Base-by-base conservation (phyloP, 192 early-diverging fungal species). In the Podila clonocystis region DNA sequence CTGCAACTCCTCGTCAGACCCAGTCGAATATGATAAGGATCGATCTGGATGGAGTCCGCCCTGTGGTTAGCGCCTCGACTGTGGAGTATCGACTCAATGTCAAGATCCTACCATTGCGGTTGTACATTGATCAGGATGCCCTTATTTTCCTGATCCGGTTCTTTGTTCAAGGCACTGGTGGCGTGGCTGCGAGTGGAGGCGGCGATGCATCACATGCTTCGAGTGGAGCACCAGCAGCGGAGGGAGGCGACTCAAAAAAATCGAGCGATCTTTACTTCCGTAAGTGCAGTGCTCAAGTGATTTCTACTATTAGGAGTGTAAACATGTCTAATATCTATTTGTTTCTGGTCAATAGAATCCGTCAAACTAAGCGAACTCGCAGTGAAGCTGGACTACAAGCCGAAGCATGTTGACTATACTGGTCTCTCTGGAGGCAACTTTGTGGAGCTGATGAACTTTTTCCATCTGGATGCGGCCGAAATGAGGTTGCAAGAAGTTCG, bases 301-400 rank as follows among this genome's bases (percentile, higher is more conserved):
- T 20, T 3, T 9, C 8, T 9, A 30, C 9, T 28, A 11, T 5
- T 26, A 8, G 19, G 8, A 2, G 13, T 9, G 38, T 24, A 41
- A 36, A 15, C 11, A 15, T 8, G 28, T 13, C 22, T 24, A 63
- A 41, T 34, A 1, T 17, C 26, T 33, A 7, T 62, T 29, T 5
- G 9, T 6, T 62, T 4, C 20, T 1, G 29, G 11, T 62, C 9
- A 64, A n/a, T 70, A 89, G 89, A 89, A 84, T 82, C 84, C 60
- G 90, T 89, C 64, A 89, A 92, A 29, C 84, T 99, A 9, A 77
- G 84, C 7, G 93, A 95, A 4, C 89, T 99, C 57, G 86, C 86
- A 6, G 75, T 98, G 62, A 96, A 95, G 65, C 87, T 99, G 68
- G 97, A 99, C 84, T 99, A 97, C 86, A 98, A 98, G 83, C 95